Base-by-base conservation (phyloP, 176 grass and related monocot species). In the Typha latifolia region DNA sequence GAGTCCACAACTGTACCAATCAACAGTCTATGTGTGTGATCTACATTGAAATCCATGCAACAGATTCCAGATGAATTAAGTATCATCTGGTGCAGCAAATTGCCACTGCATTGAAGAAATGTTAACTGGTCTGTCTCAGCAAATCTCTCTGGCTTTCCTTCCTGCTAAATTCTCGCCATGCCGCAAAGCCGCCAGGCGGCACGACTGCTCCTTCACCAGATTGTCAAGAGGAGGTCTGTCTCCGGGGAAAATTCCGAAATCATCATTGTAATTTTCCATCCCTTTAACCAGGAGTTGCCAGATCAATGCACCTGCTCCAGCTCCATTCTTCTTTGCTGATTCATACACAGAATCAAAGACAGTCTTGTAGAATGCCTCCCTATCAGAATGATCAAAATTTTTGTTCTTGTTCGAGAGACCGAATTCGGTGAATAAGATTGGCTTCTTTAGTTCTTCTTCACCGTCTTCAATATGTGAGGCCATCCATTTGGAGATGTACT, bases 341-440 rank as follows among this genome's bases (percentile, higher is more conserved):
- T 66, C 34, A 53, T 90, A 77, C 3, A 90, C 70, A 29, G 67
- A 73, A 82, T 90, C 89, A 65, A 81, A 93, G 37, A 99, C 79
- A 37, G 76, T 51, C 84, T 69, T 74, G 84, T 93, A 99, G 16
- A 99, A 71, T 29, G 68, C 26, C 50, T 93, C 77, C 15, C 94
- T 78, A 31, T 99, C 89, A 10, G 79, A 49, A 55, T 85, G 31
- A 50, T 83, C 49, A 80, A 90, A 99, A 32, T 88, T 81, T 70
- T 81, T 13, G 4, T 49, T 70, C 59, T 49, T 27, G 49, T 69
- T 75, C 47, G 94, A 99, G 5, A 99, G 76, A 13, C 94, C 89
- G 74, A 99, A 99, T 77, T 99, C 94, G 9, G 89, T 81, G 69
- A 89, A 77, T 69, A 93, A 67, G 14, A 99, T 79, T 2, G 94